Conservation (phyloP, 371 early-diverging fungal genomes). For the Haplosporangium sp. region DNA sequence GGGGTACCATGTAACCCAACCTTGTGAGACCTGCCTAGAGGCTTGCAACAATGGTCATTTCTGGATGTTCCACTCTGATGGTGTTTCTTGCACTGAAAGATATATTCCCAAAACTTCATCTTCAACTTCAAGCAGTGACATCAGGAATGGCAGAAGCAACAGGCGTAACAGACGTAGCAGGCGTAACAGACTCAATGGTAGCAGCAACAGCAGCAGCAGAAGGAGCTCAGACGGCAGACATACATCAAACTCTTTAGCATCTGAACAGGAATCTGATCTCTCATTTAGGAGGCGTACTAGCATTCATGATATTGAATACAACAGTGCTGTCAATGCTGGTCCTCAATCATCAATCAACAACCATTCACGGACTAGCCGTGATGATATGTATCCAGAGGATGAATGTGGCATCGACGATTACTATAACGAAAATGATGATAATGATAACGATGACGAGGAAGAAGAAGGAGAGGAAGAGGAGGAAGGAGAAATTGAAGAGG, state of each 20-base stretch:
- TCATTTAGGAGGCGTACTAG: slow-evolving; percentile 27
- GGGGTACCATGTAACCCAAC: slow-evolving; percentile 96
- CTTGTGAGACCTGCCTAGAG: slow-evolving; percentile 91
- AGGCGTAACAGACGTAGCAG: not conserved
- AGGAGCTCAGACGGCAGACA: not conserved
- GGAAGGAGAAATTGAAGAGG: slow-evolving; percentile 27
- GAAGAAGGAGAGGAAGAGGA: slow-evolving; percentile 8
- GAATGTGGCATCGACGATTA: slow-evolving; percentile 5
- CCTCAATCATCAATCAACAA: slow-evolving; percentile 3
- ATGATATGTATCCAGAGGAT: not conserved
- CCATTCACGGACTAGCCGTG: not conserved
- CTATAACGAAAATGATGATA: not conserved
- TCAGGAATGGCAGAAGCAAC: not conserved
- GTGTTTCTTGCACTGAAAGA: slow-evolving; percentile 65
- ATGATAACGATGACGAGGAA: slow-evolving; percentile 3
- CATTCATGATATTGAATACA: slow-evolving; percentile 46
- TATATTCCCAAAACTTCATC: slow-evolving; percentile 33
- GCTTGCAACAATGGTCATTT: slow-evolving; percentile 97
- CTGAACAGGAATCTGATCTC: slow-evolving; percentile 14
- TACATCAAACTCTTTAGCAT: slow-evolving; percentile 13
- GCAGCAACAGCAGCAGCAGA: not conserved
- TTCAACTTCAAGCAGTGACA: not conserved
- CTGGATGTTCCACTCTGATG: slow-evolving; percentile 96
- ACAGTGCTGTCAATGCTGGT: slow-evolving; percentile 27
- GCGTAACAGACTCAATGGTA: not conserved